Percentiles rank a stretch among this genome's conserved stretches.
These are phyloP conservation scores for Corylus avellana DNA, from an alignment of 306 rosid species.

Conservation along the genomic window DNA sequence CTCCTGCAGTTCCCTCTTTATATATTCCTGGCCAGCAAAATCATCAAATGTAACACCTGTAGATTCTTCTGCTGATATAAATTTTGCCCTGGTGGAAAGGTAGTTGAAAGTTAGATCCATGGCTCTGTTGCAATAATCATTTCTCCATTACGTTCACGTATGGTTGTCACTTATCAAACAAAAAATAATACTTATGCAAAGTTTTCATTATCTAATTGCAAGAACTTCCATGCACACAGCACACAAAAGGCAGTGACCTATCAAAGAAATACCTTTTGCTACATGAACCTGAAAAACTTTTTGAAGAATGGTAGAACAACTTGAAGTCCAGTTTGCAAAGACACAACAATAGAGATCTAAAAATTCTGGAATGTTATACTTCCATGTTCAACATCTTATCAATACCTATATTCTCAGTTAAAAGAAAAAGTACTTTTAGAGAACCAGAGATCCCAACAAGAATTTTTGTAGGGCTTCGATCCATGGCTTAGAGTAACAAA, in stretches of 20 bases:
- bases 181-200: not conserved
- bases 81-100: constrained; percentile 83
- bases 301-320: not conserved
- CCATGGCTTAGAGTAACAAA: not conserved
- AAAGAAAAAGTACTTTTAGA: not conserved
- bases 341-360: not conserved
- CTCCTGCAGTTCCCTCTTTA: constrained; percentile 94
- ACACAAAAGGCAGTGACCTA: constrained; percentile 2
- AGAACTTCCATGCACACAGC: constrained; percentile 13
- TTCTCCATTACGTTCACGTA: not conserved
- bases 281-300: not conserved
- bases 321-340: not conserved
- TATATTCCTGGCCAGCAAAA: constrained; percentile 99
- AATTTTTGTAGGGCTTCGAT: not conserved
- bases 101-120: constrained; percentile 43
- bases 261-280: constrained; percentile 7
- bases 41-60: constrained; percentile 94
- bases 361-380: not conserved
- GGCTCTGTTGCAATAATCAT: constrained; percentile 7
- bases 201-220: constrained; percentile 25
- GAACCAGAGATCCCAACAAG: not conserved
- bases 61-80: constrained; percentile 96
- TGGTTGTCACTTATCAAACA: not conserved
- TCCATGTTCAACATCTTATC: not conserved
- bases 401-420: not conserved